These are phyloP conservation scores for Leishmania guyanensis DNA, from an alignment of 208 protist genomes.

Conservation along the genomic window DNA sequence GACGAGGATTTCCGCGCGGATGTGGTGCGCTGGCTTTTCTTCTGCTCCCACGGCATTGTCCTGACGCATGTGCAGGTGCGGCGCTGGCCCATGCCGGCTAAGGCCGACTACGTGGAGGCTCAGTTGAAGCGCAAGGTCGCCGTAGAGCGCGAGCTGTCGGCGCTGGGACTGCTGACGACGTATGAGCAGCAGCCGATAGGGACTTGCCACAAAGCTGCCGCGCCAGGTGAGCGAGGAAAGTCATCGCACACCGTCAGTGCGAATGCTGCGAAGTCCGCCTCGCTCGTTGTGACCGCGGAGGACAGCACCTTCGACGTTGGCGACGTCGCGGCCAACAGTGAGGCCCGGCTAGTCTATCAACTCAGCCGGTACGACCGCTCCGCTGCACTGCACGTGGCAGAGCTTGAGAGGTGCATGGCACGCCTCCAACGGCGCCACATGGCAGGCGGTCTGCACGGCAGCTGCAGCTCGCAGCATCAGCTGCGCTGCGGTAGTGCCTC, in stretches of 20 bases:
- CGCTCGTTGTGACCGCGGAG: not conserved
- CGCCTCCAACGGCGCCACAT: conserved; percentile 23
- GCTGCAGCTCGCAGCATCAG: not conserved
- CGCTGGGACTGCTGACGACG: conserved; percentile 4
- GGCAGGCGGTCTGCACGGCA: not conserved
- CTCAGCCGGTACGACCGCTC: conserved; percentile 67
- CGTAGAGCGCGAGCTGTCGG: conserved; percentile 3
- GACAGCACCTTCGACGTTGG: conserved; percentile 61
- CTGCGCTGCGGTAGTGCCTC: not conserved
- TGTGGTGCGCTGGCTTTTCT: conserved; percentile 72
- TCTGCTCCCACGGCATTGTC: conserved; percentile 77
- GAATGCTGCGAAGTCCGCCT: not conserved
- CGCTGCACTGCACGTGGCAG: conserved; percentile 53
- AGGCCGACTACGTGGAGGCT: conserved; percentile 32
- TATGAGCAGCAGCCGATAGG: not conserved
- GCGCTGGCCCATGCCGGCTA: conserved; percentile 59
- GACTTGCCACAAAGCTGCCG: not conserved
- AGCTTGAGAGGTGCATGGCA: conserved; percentile 54
- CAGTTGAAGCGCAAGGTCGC: conserved; percentile 6
- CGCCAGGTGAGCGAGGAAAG: not conserved
- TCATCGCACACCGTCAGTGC: not conserved
- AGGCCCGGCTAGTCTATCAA: conserved; percentile 67
- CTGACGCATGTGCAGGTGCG: conserved; percentile 60
- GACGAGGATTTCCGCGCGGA: conserved; percentile 67
- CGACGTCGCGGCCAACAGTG: conserved; percentile 73